Conservation (phyloP, 306 rosid species). For the Corylus americana region DNA sequence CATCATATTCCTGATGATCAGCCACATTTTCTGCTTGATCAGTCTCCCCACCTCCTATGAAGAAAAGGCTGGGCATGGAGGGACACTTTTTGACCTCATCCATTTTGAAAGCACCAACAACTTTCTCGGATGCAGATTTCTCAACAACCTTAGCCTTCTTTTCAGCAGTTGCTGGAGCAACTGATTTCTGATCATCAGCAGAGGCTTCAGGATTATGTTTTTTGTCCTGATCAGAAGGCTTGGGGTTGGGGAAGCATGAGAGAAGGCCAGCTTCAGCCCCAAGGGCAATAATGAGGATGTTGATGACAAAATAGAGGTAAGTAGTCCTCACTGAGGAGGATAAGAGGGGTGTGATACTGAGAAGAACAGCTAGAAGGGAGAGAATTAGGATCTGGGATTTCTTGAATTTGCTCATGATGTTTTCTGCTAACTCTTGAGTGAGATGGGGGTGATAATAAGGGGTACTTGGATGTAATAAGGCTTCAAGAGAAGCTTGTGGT, state of each 20-base stretch:
- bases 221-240: slow-evolving; percentile 40
- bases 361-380: slow-evolving; percentile 51
- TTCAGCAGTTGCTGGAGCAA: slow-evolving; percentile 17
- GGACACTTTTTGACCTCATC: slow-evolving; percentile 51
- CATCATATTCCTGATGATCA: slow-evolving; percentile 16
- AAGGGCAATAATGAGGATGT: slow-evolving; percentile 61
- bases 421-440: neutral
- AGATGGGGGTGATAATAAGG: neutral
- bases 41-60: slow-evolving; percentile 48
- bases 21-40: slow-evolving; percentile 29
- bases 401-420: slow-evolving; percentile 51
- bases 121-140: slow-evolving; percentile 42
- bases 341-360: slow-evolving; percentile 55
- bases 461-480: neutral
- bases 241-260: slow-evolving; percentile 45
- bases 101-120: slow-evolving; percentile 18
- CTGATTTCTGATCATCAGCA: neutral
- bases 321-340: slow-evolving; percentile 61
- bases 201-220: slow-evolving; percentile 30
- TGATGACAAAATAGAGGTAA: slow-evolving; percentile 62
- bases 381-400: slow-evolving; percentile 59
- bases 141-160: slow-evolving; percentile 32
- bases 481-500: slow-evolving; percentile 17
- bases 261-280: slow-evolving; percentile 84
- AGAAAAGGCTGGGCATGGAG: slow-evolving; percentile 64